phyloP scores from a whole-genome alignment of 2,329 filamentous ascomycete species.

The Fusarium coffeatum region DNA sequence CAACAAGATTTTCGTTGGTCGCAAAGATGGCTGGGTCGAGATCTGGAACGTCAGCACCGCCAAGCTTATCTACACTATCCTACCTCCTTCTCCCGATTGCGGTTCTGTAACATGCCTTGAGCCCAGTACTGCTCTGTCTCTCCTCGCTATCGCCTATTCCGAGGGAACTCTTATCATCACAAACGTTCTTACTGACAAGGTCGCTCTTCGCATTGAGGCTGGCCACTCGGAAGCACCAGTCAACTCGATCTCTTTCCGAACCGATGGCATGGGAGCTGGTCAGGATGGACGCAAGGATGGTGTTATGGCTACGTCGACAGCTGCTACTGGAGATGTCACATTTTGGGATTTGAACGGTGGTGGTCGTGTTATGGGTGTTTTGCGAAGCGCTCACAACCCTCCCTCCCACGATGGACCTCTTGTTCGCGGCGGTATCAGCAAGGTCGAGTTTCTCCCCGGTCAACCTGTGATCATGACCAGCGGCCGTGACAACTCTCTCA shows the following conservation, averaged over 20 bases:
- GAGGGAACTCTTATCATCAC: conserved; percentile 83
- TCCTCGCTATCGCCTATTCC: conserved; percentile 89
- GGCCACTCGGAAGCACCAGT: conserved; percentile 74
- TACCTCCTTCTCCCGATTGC: conserved; percentile 77
- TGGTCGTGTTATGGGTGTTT: conserved; percentile 84
- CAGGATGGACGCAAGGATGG: conserved; percentile 86
- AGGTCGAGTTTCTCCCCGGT: conserved; percentile 87
- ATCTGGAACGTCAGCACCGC: conserved; percentile 97
- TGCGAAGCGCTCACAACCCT: conserved; percentile 89
- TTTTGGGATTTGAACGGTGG: conserved; percentile 96
- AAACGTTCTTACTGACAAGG: conserved; percentile 82
- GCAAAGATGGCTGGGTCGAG: conserved; percentile 88
- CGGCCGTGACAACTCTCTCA: conserved; percentile 91
- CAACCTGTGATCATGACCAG: conserved; percentile 92
- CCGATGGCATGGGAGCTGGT: conserved; percentile 87
- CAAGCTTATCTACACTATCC: conserved; percentile 89
- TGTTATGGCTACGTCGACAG: conserved; percentile 92
- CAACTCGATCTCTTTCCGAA: conserved; percentile 88
- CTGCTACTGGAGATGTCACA: conserved; percentile 84
- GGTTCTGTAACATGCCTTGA: conserved; percentile 90
- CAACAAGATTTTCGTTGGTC: conserved; percentile 94
- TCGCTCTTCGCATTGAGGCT: conserved; percentile 75
- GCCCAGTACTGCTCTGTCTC: conserved; percentile 82
- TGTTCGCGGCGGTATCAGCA: conserved; percentile 83
- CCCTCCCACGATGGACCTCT: conserved; percentile 65